phyloP scores from a whole-genome alignment of 495 filamentous ascomycete genomes.

The Immersiella caudata region DNA sequence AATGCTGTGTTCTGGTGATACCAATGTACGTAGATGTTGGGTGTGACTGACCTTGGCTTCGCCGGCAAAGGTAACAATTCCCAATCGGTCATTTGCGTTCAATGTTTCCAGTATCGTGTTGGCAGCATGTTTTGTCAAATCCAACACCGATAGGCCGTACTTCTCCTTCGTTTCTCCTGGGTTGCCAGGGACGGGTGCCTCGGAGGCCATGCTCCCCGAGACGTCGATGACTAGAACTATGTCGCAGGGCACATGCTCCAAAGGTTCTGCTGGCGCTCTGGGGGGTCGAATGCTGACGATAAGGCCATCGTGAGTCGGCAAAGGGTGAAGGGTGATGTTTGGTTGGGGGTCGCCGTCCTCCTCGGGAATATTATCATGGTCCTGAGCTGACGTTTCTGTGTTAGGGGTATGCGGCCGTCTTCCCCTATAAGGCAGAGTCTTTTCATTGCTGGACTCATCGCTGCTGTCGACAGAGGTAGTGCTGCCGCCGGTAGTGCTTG shows the following conservation, averaged over 20 bases:
- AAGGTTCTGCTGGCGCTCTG: conserved; percentile 23
- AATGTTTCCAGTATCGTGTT: conserved; percentile 48
- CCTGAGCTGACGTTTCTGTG: not conserved
- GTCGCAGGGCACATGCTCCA: conserved; percentile 45
- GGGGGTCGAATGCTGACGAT: conserved; percentile 46
- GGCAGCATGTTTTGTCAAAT: conserved; percentile 51
- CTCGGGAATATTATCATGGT: not conserved
- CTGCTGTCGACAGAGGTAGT: not conserved
- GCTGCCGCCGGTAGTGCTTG: not conserved
- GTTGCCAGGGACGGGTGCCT: conserved; percentile 37
- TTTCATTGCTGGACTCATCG: not conserved
- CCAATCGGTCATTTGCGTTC: conserved; percentile 44
- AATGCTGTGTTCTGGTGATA: conserved; percentile 3
- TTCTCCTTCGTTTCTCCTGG: conserved; percentile 35
- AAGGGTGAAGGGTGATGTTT: conserved; percentile 37
- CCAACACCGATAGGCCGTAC: conserved; percentile 44
- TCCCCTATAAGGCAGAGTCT: not conserved
- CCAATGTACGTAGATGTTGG: no score
- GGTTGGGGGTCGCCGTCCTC: not conserved
- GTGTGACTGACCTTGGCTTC: conserved; percentile 30
- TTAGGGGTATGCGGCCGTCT: not conserved
- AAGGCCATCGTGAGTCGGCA: conserved; percentile 34
- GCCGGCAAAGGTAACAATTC: conserved; percentile 48
- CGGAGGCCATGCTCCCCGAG: conserved; percentile 46
- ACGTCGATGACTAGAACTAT: conserved; percentile 53